A percentile compares a stretch with the other conserved stretches of the same genome.
Evolutionary conservation across 495 filamentous ascomycete genomes (phyloP).

Genomic region (Aspergillus asperescens): DNA sequence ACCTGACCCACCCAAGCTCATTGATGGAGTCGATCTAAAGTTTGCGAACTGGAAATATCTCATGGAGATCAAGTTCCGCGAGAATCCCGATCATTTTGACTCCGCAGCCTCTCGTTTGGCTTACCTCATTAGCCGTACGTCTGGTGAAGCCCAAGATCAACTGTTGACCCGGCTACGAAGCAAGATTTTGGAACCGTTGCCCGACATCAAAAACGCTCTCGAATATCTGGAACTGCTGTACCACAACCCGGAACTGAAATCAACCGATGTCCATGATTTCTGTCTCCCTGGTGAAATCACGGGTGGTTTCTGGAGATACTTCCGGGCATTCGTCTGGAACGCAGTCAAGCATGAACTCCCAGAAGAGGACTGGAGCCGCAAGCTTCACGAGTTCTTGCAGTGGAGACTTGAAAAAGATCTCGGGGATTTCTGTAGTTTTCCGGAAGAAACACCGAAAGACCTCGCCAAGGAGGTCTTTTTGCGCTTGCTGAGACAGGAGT

Average conservation of each 20-base stretch:
- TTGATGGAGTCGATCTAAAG: neutral
- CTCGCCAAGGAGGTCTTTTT: neutral
- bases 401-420: neutral
- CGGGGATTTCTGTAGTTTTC: neutral
- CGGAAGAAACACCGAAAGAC: neutral
- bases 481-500: neutral
- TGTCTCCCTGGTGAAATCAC: neutral
- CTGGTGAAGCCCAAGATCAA: neutral
- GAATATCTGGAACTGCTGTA: slow-evolving; percentile 1
- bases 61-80: neutral
- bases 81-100: neutral
- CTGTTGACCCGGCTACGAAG: neutral
- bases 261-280: neutral
- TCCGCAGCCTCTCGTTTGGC: neutral
- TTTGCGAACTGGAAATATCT: slow-evolving; percentile 5
- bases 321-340: neutral
- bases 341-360: neutral
- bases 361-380: neutral
- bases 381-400: neutral
- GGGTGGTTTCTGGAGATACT: neutral
- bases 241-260: neutral
- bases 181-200: neutral
- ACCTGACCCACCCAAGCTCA: neutral
- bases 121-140: neutral
- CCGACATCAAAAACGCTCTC: neutral